Percentiles rank a stretch among this genome's conserved stretches.
These are phyloP conservation scores for Fusarium kyushuense DNA, from an alignment of 2,329 filamentous ascomycete species.

Conservation along the genomic window DNA sequence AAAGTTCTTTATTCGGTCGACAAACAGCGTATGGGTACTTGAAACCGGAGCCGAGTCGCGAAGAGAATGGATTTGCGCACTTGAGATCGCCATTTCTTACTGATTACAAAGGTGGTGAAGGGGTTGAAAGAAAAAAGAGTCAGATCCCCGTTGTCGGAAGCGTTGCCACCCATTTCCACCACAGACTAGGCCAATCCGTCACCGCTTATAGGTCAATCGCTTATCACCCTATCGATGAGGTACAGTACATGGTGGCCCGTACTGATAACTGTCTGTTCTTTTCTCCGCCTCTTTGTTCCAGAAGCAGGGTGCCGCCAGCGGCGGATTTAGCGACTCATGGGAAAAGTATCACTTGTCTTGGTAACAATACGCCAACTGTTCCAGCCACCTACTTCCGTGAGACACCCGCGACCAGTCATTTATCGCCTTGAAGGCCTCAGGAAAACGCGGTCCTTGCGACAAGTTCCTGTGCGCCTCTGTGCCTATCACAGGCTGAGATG, in stretches of 20 bases:
- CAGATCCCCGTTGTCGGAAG: constrained; percentile 44
- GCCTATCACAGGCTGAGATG: constrained; percentile 10
- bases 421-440: constrained; percentile 33
- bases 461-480: not conserved
- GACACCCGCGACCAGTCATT: constrained; percentile 30
- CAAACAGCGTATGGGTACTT: constrained; percentile 6
- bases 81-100: constrained; percentile 15
- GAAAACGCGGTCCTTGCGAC: constrained; percentile 18
- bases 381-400: not conserved
- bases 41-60: constrained; percentile 22
- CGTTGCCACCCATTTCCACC: constrained; percentile 33
- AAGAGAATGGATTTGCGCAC: constrained; percentile 18
- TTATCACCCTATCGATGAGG: constrained; percentile 32
- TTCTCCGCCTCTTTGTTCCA: constrained; percentile 17
- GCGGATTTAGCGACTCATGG: not conserved
- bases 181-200: constrained; percentile 30
- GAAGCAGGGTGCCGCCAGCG: not conserved
- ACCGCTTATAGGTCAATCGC: constrained; percentile 36
- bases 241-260: constrained; percentile 11
- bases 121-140: constrained; percentile 26
- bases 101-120: constrained; percentile 7
- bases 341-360: constrained; percentile 3
- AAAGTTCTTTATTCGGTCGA: not conserved
- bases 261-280: constrained; percentile 21
- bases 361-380: constrained; percentile 1